These are phyloP conservation scores for Dictyostelium firmibasis DNA, from an alignment of 78 protist species.

Conservation along the genomic window DNA sequence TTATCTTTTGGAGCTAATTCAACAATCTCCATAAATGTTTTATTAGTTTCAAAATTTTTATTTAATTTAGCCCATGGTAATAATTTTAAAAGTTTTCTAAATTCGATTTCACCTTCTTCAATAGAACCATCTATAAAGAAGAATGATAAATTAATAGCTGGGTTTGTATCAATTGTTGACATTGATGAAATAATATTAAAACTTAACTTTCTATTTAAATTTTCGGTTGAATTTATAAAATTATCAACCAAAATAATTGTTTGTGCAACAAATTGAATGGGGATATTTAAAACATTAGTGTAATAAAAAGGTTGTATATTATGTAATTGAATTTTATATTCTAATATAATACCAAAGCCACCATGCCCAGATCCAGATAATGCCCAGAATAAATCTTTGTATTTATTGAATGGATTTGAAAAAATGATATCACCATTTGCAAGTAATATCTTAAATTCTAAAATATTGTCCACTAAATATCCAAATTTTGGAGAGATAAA, in stretches of 20 bases:
- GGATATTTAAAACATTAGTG: background rate
- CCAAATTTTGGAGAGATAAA: background rate
- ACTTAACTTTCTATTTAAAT: background rate
- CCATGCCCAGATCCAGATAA: background rate
- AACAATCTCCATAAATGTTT: background rate
- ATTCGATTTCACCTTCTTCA: background rate
- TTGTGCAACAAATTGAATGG: background rate
- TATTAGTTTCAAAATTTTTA: background rate
- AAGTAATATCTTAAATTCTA: background rate
- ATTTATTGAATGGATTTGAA: background rate
- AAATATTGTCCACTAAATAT: background rate
- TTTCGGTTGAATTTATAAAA: background rate
- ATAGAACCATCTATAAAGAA: background rate
- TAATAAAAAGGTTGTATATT: background rate
- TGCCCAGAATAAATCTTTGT: conserved; percentile 14
- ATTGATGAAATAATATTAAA: background rate
- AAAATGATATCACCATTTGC: background rate
- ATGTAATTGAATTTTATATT: background rate
- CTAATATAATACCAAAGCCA: background rate
- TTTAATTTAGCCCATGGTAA: background rate
- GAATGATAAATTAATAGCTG: background rate
- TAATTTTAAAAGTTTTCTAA: background rate
- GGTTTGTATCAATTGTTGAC: background rate
- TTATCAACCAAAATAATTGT: background rate
- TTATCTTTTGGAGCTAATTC: background rate